A percentile compares a stretch with the other conserved stretches of the same genome.
phyloP scores from a whole-genome alignment of 202 grass and related monocot species.

The Carex arenaria region DNA sequence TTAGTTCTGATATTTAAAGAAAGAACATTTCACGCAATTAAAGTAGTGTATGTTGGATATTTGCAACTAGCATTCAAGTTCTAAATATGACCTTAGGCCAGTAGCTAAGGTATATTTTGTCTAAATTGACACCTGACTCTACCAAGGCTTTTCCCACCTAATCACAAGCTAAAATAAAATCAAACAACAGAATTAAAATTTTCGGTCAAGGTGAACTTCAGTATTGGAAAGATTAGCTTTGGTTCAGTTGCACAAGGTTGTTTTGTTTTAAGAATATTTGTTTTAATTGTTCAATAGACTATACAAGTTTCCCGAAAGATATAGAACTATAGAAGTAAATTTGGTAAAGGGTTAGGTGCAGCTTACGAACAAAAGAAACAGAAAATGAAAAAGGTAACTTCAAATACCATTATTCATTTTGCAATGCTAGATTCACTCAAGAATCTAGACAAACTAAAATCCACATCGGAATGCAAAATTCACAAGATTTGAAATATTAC shows the following conservation, averaged over 20 bases:
- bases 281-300: neutral
- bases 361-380: neutral
- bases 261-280: neutral
- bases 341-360: neutral
- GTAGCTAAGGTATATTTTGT: neutral
- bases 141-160: neutral
- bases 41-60: neutral
- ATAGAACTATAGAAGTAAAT: neutral
- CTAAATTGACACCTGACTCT: neutral
- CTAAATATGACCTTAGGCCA: neutral
- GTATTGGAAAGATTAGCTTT: neutral
- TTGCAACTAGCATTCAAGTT: neutral
- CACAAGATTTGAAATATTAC: neutral
- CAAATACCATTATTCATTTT: neutral
- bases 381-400: neutral
- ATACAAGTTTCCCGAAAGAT: neutral
- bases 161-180: neutral
- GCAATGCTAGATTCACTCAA: neutral
- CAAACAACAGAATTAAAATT: neutral
- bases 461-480: neutral
- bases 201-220: neutral
- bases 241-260: neutral
- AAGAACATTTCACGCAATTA: neutral
- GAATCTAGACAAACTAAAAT: neutral
- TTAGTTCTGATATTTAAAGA: neutral